phyloP scores from a whole-genome alignment of 176 grass and related monocot species.

The Oryza longistaminata region DNA sequence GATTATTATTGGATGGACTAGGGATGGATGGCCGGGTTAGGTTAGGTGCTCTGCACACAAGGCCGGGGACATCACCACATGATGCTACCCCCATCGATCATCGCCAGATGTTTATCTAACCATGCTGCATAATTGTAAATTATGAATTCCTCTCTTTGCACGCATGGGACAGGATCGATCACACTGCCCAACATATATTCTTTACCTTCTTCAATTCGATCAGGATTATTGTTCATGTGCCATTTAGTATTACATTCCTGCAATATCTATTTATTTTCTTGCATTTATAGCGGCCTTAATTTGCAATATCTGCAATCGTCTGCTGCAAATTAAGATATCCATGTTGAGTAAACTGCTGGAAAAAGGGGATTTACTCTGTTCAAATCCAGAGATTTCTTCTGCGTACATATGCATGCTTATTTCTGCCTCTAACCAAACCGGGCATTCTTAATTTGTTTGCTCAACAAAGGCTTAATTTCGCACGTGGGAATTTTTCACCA shows the following conservation, averaged over 20 bases:
- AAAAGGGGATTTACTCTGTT: neutral
- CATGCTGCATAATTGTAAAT: no score
- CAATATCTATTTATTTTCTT: neutral
- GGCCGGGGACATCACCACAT: constrained; percentile 42
- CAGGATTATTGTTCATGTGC: neutral
- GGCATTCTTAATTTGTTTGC: no score
- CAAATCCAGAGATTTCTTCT: neutral
- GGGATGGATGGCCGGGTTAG: neutral
- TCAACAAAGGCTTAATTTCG: no score
- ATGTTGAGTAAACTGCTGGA: neutral
- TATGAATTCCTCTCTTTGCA: no score
- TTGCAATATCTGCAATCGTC: neutral
- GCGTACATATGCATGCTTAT: no score
- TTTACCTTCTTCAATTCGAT: neutral
- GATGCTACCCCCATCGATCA: constrained; percentile 1
- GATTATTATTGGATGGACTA: neutral
- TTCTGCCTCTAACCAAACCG: no score
- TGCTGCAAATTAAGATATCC: neutral
- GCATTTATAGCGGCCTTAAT: neutral
- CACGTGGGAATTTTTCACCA: no score
- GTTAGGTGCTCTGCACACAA: neutral
- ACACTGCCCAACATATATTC: neutral
- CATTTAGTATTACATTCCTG: neutral
- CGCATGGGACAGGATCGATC: neutral
- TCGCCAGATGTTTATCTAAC: neutral